These are phyloP conservation scores for Rubia tinctorum DNA, from an alignment of 305 asterid species.

Conservation along the genomic window DNA sequence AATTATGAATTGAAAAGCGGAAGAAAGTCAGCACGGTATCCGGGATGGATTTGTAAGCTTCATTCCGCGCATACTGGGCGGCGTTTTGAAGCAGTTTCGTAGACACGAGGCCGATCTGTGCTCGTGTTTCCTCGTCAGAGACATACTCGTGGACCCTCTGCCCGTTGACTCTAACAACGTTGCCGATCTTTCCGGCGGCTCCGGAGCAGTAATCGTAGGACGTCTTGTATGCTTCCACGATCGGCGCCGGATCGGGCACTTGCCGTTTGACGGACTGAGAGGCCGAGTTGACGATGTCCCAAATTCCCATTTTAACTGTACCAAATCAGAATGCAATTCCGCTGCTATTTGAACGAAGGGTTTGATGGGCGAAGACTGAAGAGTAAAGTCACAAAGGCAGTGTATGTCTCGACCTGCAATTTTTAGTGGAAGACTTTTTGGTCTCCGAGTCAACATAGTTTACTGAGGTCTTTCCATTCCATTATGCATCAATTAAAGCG, in stretches of 20 bases:
- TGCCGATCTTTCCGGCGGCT: slow-evolving; percentile 24
- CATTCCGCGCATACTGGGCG: slow-evolving; percentile 25
- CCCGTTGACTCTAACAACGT: slow-evolving; percentile 21
- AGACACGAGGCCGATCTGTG: slow-evolving; percentile 22
- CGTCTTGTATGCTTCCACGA: slow-evolving; percentile 23
- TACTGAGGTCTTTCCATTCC: too few species aligned
- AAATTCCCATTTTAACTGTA: slow-evolving; percentile 34
- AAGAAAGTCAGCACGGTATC: slow-evolving; percentile 17
- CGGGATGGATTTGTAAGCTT: slow-evolving; percentile 35
- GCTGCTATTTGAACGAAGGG: background rate
- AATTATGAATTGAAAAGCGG: too few species aligned
- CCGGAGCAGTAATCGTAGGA: slow-evolving; percentile 26
- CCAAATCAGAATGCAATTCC: too few species aligned
- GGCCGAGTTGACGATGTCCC: slow-evolving; percentile 36
- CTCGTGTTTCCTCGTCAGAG: slow-evolving; percentile 30
- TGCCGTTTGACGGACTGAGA: slow-evolving; percentile 38
- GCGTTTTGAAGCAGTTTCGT: slow-evolving; percentile 33
- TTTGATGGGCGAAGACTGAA: background rate
- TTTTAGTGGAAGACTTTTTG: background rate
- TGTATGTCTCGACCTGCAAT: background rate
- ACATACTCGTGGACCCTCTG: slow-evolving; percentile 14
- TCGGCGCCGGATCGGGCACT: slow-evolving; percentile 24
- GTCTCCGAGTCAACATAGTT: too few species aligned
- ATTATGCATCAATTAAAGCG: too few species aligned
- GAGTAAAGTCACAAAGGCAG: background rate